Percentiles rank a stretch among this genome's conserved stretches.
These are phyloP conservation scores for Brassica hybrid DNA, from an alignment of 441 rosid genomes.

Conservation along the genomic window DNA sequence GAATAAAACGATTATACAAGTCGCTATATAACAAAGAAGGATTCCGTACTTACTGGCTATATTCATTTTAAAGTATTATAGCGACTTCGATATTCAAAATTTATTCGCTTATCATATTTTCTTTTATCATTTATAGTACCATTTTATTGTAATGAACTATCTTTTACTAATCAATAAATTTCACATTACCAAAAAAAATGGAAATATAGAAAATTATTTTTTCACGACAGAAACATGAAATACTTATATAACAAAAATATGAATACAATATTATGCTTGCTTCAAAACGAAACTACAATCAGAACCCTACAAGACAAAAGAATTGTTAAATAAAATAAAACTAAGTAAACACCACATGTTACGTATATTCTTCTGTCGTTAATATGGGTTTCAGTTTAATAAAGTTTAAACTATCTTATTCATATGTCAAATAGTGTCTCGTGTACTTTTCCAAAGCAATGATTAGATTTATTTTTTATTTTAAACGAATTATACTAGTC, in stretches of 20 bases:
- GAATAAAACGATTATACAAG: not conserved
- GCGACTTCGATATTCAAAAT: not conserved
- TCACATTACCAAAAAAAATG: not conserved
- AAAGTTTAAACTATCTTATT: conserved; percentile 16
- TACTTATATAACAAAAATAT: not conserved
- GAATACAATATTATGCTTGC: not conserved
- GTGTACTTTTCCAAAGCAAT: conserved; percentile 23
- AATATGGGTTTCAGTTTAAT: not conserved
- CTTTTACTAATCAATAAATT: not conserved
- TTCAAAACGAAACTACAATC: conserved; percentile 11
- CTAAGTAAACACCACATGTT: conserved; percentile 22
- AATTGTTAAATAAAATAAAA: conserved; percentile 4
- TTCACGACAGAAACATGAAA: not conserved
- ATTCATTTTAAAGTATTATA: not conserved
- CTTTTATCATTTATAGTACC: not conserved
- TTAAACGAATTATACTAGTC: not conserved
- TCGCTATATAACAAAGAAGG: not conserved
- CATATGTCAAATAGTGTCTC: conserved; percentile 22
- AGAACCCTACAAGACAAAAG: conserved; percentile 25
- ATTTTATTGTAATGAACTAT: not conserved
- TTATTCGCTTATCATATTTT: not conserved
- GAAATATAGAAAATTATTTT: not conserved
- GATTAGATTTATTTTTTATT: conserved; percentile 9
- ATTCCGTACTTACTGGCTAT: not conserved
- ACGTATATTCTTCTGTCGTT: conserved; percentile 27